A percentile compares a stretch with the other conserved stretches of the same genome.
Evolutionary conservation across 768 basidiomycete genomes (phyloP).

Genomic region (Suillus paluster): DNA sequence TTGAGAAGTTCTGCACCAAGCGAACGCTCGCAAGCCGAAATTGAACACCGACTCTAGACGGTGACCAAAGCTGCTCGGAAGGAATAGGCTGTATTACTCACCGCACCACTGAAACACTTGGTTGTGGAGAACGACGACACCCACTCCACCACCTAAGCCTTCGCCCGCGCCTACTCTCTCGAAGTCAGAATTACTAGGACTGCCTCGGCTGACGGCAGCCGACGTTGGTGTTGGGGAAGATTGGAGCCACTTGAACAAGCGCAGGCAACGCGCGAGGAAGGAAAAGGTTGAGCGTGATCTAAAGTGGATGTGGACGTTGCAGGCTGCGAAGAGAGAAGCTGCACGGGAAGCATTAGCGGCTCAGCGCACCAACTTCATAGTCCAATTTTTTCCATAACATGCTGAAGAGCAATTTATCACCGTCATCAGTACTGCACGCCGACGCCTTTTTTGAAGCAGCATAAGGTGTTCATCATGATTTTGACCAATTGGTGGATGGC

Average conservation of each 20-base stretch:
- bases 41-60: constrained; percentile 20
- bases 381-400: too few species aligned
- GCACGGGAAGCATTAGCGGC: neutral
- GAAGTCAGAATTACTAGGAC: neutral
- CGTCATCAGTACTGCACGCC: too few species aligned
- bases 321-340: constrained; percentile 24
- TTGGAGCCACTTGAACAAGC: constrained; percentile 59
- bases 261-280: constrained; percentile 51
- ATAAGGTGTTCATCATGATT: too few species aligned
- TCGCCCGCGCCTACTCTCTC: constrained; percentile 28
- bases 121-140: constrained; percentile 41
- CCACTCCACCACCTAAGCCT: constrained; percentile 1
- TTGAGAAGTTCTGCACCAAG: constrained; percentile 46
- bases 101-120: constrained; percentile 39
- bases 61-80: constrained; percentile 25
- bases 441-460: too few species aligned
- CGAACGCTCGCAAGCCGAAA: constrained; percentile 34
- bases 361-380: neutral
- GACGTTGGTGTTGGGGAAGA: constrained; percentile 44
- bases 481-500: too few species aligned
- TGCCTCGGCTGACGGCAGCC: constrained; percentile 22
- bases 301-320: constrained; percentile 41
- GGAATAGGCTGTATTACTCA: constrained; percentile 18
- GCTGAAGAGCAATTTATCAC: too few species aligned
- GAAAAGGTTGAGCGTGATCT: constrained; percentile 50